Base-by-base conservation (phyloP, 2,329 filamentous ascomycete genomes). In the Penicillium psychrosexuale region DNA sequence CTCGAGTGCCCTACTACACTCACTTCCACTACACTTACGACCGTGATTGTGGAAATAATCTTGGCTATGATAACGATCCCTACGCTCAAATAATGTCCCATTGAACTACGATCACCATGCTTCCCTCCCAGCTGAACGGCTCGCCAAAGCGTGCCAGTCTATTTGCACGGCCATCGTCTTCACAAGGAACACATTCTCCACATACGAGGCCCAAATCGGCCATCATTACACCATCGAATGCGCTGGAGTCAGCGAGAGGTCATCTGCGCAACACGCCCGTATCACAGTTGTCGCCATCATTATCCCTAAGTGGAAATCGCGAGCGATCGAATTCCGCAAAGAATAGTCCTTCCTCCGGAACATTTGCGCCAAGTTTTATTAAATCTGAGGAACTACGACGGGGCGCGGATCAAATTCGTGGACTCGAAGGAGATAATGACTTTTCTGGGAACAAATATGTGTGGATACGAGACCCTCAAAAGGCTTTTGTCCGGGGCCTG, bases 361-460 rank as follows among this genome's bases (percentile, higher is more conserved):
- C 94, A 1, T 99, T 99, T 77, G 93, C 94, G 34, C 94, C 93
- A 3, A 90, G 91, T 9, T 99, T 99, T 74, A 97, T 99, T 76
- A 94, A 93, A 72, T 84, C 86, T 0, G 91, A 96, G 61, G 90
- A 92, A 61, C 78, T 89, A 73, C 82, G 85, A 62, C 79, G 79
- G 48, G 77, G 77, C 2, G 77, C 78, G 30, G 81, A 84, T 57
- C 73, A 77, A 57, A 79, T 85, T 30, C 78, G 80, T 19, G 89
- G 90, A 17, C 91, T 97, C 56, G 95, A 99, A 75, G 94, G 94
- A 60, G 93, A 97, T 70, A 97, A 97, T 72, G 94, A 99, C 80
- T 97, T 99, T 73, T 99, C 94, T 0, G 95, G 94, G 54, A 97
- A 95, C 78, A 85, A 94, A 78, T 99, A 97, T 79, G 92, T 99